Percentiles rank a stretch among this genome's conserved stretches.
Conservation (phyloP, 2,329 filamentous ascomycete species). For the Harringtonia lauricola region DNA sequence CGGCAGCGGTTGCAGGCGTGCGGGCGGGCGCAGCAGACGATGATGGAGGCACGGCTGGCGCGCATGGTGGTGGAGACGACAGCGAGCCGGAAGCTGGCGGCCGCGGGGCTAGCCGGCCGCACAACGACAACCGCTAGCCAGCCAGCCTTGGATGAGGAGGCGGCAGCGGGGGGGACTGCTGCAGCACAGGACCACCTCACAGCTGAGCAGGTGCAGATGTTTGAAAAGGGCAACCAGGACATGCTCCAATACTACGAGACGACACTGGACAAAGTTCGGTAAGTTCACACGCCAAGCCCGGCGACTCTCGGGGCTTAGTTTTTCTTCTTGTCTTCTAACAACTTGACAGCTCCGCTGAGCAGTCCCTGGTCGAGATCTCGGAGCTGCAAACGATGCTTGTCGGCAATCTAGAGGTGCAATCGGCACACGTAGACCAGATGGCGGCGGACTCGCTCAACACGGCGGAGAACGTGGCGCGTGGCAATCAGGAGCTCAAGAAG, state of each 20-base stretch:
- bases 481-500: conserved; percentile 84
- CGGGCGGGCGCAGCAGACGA: conserved; percentile 67
- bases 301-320: not conserved
- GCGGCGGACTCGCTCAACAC: conserved; percentile 75
- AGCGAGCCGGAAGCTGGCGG: not conserved
- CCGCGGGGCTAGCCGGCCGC: not conserved
- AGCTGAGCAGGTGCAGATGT: conserved; percentile 80
- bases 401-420: conserved; percentile 73
- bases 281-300: conserved; percentile 26
- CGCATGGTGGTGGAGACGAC: conserved; percentile 76
- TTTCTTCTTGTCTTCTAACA: not conserved
- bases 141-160: too few relatives aligned
- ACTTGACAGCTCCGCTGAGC: conserved; percentile 62
- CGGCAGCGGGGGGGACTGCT: too few relatives aligned
- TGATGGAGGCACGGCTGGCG: conserved; percentile 85
- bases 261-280: conserved; percentile 90
- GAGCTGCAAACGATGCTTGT: conserved; percentile 86
- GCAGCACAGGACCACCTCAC: too few relatives aligned
- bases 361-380: conserved; percentile 83
- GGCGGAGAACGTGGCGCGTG: conserved; percentile 74
- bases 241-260: conserved; percentile 92
- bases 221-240: conserved; percentile 84
- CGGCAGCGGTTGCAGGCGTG: conserved; percentile 65
- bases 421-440: conserved; percentile 79
- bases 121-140: too few relatives aligned